Evolutionary conservation across 257 asterid genomes (phyloP).

Genomic region (Perilla frutescens): DNA sequence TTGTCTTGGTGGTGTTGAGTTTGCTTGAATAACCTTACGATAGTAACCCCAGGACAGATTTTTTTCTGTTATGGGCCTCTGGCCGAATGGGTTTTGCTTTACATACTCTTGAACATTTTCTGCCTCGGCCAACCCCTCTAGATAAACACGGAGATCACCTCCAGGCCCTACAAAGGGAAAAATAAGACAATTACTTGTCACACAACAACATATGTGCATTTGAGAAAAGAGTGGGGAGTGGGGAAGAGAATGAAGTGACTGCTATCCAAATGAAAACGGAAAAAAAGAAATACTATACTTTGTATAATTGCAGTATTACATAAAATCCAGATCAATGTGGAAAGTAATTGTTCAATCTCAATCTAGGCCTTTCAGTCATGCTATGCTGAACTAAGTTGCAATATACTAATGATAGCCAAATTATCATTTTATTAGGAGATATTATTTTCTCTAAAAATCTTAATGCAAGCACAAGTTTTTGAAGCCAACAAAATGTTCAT

Average conservation of each 20-base stretch:
- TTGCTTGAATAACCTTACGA: conserved; percentile 60
- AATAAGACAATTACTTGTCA: conserved; percentile 22
- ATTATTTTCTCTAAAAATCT: background rate
- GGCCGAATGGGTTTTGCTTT: conserved; percentile 74
- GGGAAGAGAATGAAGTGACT: conserved; percentile 1
- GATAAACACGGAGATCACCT: conserved; percentile 76
- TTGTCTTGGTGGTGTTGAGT: conserved; percentile 46
- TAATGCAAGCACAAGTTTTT: conserved; percentile 2
- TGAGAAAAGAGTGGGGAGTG: background rate
- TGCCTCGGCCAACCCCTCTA: conserved; percentile 73
- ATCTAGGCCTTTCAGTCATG: background rate
- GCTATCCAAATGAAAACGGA: background rate
- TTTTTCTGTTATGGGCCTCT: conserved; percentile 71
- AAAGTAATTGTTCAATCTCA: conserved; percentile 20
- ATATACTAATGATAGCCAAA: background rate
- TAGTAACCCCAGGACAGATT: conserved; percentile 78
- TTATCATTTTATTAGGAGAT: background rate
- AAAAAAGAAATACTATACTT: background rate
- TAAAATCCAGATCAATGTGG: conserved; percentile 10
- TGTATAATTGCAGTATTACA: background rate
- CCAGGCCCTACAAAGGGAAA: conserved; percentile 61
- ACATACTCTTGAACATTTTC: conserved; percentile 78
- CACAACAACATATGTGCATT: background rate
- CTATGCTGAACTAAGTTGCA: background rate
- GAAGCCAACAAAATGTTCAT: background rate